These are phyloP conservation scores for Cryptosporidium viatorum DNA, from an alignment of 169 alveolate species.

Conservation along the genomic window DNA sequence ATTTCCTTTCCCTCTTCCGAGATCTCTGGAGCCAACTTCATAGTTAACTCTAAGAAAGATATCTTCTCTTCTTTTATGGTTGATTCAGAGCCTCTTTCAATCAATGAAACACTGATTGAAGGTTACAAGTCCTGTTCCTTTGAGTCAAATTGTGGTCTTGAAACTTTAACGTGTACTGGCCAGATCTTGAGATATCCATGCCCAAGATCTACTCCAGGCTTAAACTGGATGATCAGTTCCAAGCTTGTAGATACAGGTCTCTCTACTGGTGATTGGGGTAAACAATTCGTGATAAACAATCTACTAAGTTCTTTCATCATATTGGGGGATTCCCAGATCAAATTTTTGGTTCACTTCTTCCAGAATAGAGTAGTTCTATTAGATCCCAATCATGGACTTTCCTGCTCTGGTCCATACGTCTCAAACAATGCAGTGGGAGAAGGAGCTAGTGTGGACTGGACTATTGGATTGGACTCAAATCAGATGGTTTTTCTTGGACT, in stretches of 20 bases:
- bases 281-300: background rate
- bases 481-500: constrained; percentile 48
- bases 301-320: background rate
- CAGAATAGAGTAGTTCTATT: constrained; percentile 17
- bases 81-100: background rate
- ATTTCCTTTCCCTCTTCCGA: background rate
- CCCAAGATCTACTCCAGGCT: constrained; percentile 55
- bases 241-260: constrained; percentile 15
- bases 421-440: background rate
- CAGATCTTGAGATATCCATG: constrained; percentile 30
- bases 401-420: constrained; percentile 59
- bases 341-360: constrained; percentile 25
- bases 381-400: constrained; percentile 22
- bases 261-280: constrained; percentile 5
- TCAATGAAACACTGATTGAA: background rate
- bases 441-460: constrained; percentile 27
- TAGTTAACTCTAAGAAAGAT: constrained; percentile 18
- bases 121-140: constrained; percentile 54
- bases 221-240: constrained; percentile 33
- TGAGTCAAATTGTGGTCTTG: constrained; percentile 43
- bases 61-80: constrained; percentile 41
- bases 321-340: background rate
- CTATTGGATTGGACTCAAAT: constrained; percentile 55
- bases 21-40: background rate
- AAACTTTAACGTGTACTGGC: constrained; percentile 21